Evolutionary conservation across 2,329 filamentous ascomycete species (phyloP).

Genomic region (Leptographium lundbergii): DNA sequence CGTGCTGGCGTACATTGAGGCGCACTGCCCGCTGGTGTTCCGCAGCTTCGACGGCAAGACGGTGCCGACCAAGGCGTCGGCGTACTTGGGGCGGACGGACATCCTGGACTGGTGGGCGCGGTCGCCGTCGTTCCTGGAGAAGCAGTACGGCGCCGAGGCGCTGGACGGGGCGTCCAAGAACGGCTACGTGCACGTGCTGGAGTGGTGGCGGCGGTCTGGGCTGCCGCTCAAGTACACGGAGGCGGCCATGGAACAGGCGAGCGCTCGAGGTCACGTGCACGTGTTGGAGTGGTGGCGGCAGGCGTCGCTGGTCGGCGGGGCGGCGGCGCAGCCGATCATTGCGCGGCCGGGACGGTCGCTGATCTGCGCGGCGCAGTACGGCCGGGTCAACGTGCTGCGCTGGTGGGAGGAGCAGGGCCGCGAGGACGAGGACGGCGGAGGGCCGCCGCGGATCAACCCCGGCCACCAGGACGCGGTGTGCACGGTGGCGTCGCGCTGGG

Average conservation of each 20-base stretch:
- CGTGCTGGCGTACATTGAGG: slow-evolving; percentile 56
- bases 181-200: slow-evolving; percentile 72
- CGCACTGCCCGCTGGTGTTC: slow-evolving; percentile 58
- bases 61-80: slow-evolving; percentile 77
- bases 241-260: slow-evolving; percentile 75
- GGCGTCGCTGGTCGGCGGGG: slow-evolving; percentile 22
- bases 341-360: slow-evolving; percentile 78
- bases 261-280: slow-evolving; percentile 67
- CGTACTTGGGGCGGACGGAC: slow-evolving; percentile 70
- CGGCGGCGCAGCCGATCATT: slow-evolving; percentile 30
- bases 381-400: slow-evolving; percentile 61
- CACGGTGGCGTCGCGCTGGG: slow-evolving; percentile 73
- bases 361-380: slow-evolving; percentile 71
- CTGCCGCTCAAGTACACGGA: slow-evolving; percentile 78
- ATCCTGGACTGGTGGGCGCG: slow-evolving; percentile 88
- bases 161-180: slow-evolving; percentile 78
- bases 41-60: slow-evolving; percentile 77
- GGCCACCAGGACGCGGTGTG: slow-evolving; percentile 71
- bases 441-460: slow-evolving; percentile 39
- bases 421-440: not conserved
- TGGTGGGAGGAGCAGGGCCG: slow-evolving; percentile 81
- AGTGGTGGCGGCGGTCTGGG: slow-evolving; percentile 76
- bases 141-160: slow-evolving; percentile 75
- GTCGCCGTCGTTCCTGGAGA: slow-evolving; percentile 68
- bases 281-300: slow-evolving; percentile 92